Base-by-base conservation (phyloP, 1,284 basidiomycete species). In the Sporisorium scitamineum region DNA sequence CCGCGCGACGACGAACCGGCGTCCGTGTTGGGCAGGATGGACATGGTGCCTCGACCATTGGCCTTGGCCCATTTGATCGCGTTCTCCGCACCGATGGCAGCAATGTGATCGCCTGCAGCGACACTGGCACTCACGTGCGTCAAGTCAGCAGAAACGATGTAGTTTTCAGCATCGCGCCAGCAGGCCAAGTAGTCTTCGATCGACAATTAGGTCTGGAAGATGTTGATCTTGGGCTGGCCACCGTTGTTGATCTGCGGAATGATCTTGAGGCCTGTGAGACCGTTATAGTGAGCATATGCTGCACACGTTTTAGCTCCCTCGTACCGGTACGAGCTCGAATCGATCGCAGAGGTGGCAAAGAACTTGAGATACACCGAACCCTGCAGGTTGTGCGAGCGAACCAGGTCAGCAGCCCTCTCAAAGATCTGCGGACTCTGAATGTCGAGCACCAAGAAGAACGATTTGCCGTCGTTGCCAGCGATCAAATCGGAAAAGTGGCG, bases 241-340 rank as follows among this genome's bases (percentile, higher is more conserved):
- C 18, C 56, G 26, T 50, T 58, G 32, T 58, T 58, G 56, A 58
- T 50, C 47, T 58, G 56, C 20, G 45, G 56, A 16, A 58, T 50
- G 34, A 58, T 58, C 54, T 45, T 55, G 41, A 55, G 41, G 41
- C 41, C 54, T 3, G 54, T 55, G 27, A 55, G 54, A 45, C 54
- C 54, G 41, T 32, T 55, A 41, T 55, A 55, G 41, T 55, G 24
- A 10, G 54, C 54, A 26, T 55, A 55, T 11, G 54, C 54, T 7
- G 54, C 54, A n/a, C 54, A 55, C 11, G 54, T 55, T n/a, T 55
- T 29, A 20, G 39, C 22, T 6, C 54, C 54, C 11, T 55, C 10
- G 41, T 55, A 55, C 18, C 5, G 7, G 39, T 55, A 55, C 5
- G 26, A 22, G 41, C 54, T 55, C 39, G 54, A 55, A n/a, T 55